Evolutionary conservation across 495 filamentous ascomycete species (phyloP), one percentile per base, ranked within the genome.

Genomic region (Staphylotrichum tortipilum): DNA sequence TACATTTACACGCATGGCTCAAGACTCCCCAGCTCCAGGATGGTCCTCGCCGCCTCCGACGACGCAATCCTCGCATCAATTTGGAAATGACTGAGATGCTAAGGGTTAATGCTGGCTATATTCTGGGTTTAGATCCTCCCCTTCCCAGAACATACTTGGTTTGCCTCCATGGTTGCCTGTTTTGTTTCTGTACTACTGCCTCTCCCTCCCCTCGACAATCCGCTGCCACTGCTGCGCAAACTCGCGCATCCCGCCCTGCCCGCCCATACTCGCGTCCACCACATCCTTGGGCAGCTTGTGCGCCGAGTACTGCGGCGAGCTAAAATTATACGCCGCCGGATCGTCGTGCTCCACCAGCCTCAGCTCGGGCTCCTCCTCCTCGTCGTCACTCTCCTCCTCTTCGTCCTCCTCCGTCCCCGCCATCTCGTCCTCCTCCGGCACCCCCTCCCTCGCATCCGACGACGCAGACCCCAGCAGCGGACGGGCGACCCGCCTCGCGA

Each of bases 281-380:
- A 99, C 85, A 45, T 99, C 92, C 64, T 79, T 86, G 7, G 92
- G 92, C 54, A 99, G 63, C 68, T 99, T 99, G 62, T 95, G 91
- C 28, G 92, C 90, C 53, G 88, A 94, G 62, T 94, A 97, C 65
- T 91, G 86, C 14, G 88, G 78, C 9, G 88, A 85, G 33, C 71
- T 81, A 64, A 96, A 94, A 28, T 79, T 79, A 59, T 89, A 95
- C 0, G 88, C 87, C 54, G 91, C 85, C 9, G 88, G 88, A 57
- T 95, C 89, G 57, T 89, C 82, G 53, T 79, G 80, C 49, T 82
- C 82, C 23, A 97, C 77, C 10, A 99, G 71, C 38, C 92, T 78
- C 56, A 97, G 70, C 63, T 95, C 90, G 0, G 89, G 84, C 10
- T 80, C 82, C 5, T 80, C 68, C 0, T 80, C 72, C n/a, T 79